Evolutionary conservation across 116 monocot species (phyloP), one percentile per base, ranked within the genome.

Genomic region (Zostera marina): DNA sequence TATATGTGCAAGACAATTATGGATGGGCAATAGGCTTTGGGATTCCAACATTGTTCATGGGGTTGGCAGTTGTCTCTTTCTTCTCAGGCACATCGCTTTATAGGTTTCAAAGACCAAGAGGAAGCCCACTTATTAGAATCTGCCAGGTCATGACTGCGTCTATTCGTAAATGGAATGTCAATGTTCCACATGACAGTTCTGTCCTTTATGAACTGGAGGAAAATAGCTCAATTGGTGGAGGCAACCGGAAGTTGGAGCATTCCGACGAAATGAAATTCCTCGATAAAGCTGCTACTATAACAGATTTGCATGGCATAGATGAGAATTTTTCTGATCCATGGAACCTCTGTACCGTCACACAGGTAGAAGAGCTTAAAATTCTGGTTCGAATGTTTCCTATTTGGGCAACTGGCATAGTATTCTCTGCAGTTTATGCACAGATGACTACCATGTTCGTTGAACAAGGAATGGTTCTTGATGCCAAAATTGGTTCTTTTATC

Each of bases 31-130:
- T 78, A 52, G 78, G 73, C 12, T 78, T 70, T 63, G 60, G 62
- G 6, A 78, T 78, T 44, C 78, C 78, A 13, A 73, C 73, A 41
- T 1, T 78, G 11, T 78, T 67, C 62, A 73, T 78, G 78, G 74
- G 51, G 2, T 19, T 79, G 9, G 73, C 79, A n/a, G 68, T 74
- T 1, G 58, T 3, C 11, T 59, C 57, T 32, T 79, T 74, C 44
- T 67, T 74, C 61, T 71, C 71, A 7, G 79, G 74, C 21, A 61
- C 68, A 24, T 1, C 53, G 17, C 48, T 79, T 38, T 79, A 79
- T 49, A 70, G 79, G 45, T 71, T 74, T 44, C 67, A 69, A 25
- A 69, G 41, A 47, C 79, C 79, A 5, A 67, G 70, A 53, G 79
- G 79, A 11, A 74, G 73, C 64, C 79, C 79, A 51, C 40, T 79